Conservation (phyloP, 1,284 basidiomycete species). For the Ustilago crameri region DNA sequence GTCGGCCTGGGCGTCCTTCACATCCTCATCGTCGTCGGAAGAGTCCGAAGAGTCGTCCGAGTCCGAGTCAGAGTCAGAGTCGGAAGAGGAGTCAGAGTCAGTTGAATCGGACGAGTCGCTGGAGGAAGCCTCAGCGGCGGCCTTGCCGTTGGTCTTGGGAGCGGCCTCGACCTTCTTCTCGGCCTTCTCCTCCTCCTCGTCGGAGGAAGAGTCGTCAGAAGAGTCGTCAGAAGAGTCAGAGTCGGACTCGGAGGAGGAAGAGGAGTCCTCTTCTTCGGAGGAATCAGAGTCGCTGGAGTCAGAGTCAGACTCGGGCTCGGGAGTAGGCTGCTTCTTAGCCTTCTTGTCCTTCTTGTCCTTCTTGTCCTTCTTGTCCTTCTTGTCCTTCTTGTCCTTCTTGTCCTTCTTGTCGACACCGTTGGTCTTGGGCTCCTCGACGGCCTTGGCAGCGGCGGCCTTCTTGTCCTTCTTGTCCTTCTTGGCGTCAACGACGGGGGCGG, state of each 20-base stretch:
- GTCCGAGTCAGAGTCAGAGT: slow-evolving; percentile 36
- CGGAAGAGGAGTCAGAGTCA: slow-evolving; percentile 43
- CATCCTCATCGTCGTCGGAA: slow-evolving; percentile 61
- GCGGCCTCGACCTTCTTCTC: slow-evolving; percentile 43
- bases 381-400: slow-evolving; percentile 31
- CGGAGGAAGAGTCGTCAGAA: slow-evolving; percentile 4
- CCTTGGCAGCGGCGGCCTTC: slow-evolving; percentile 40
- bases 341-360: slow-evolving; percentile 47
- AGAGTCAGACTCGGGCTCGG: slow-evolving; percentile 31
- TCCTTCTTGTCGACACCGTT: slow-evolving; percentile 51
- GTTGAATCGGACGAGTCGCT: slow-evolving; percentile 34
- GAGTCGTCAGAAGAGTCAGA: slow-evolving; percentile 19
- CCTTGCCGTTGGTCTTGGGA: slow-evolving; percentile 50
- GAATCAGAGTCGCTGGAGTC: slow-evolving; percentile 17
- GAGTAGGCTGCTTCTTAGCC: slow-evolving; percentile 51
- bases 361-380: no score
- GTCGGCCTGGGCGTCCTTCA: slow-evolving; percentile 54
- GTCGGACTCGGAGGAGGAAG: slow-evolving; percentile 8
- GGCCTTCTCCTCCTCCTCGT: slow-evolving; percentile 24
- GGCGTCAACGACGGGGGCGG: slow-evolving; percentile 37
- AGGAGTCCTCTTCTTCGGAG: slow-evolving; percentile 13
- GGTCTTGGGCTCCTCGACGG: slow-evolving; percentile 34
- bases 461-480: slow-evolving; percentile 46
- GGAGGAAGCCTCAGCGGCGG: slow-evolving; percentile 36
- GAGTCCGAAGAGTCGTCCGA: slow-evolving; percentile 41